A percentile compares a stretch with the other conserved stretches of the same genome.
These are phyloP conservation scores for Lepidium didymum DNA, from an alignment of 345 rosid species.

Conservation along the genomic window DNA sequence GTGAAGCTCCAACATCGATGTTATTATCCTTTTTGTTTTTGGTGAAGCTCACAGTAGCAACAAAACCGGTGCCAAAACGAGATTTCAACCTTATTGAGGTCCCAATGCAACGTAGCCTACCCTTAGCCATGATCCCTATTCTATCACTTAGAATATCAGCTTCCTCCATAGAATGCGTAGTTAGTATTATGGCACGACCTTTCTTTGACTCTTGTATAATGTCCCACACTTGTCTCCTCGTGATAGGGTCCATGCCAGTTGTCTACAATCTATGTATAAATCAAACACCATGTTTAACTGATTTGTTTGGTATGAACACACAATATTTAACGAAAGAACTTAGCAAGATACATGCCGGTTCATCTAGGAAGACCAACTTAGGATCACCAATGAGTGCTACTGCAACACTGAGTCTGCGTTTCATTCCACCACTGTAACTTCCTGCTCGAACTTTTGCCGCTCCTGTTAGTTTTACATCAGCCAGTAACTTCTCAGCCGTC, in stretches of 20 bases:
- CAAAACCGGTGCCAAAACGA: conserved; percentile 80
- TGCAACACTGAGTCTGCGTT: conserved; percentile 78
- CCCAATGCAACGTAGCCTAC: conserved; percentile 79
- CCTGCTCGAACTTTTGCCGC: conserved; percentile 66
- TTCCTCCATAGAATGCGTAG: conserved; percentile 98
- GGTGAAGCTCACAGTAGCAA: conserved; percentile 62
- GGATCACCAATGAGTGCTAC: conserved; percentile 70
- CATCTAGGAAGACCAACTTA: conserved; percentile 66
- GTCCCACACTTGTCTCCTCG: conserved; percentile 85
- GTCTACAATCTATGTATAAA: conserved; percentile 35
- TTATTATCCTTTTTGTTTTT: conserved; percentile 26
- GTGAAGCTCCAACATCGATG: conserved; percentile 16
- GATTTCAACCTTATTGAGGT: conserved; percentile 86
- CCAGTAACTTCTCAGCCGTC: conserved; percentile 55
- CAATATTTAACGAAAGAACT: not conserved
- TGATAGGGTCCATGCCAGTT: conserved; percentile 80
- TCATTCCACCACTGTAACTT: conserved; percentile 94
- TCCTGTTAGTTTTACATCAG: conserved; percentile 60
- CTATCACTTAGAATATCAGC: conserved; percentile 86
- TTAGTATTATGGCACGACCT: conserved; percentile 76
- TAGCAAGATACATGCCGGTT: conserved; percentile 38
- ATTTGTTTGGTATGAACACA: not conserved
- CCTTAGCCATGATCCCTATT: conserved; percentile 93
- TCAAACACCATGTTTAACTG: not conserved
- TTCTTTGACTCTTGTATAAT: conserved; percentile 66